A percentile compares a stretch with the other conserved stretches of the same genome.
Conservation (phyloP, 202 grass and related monocot genomes). For the Elaeis oleifera region DNA sequence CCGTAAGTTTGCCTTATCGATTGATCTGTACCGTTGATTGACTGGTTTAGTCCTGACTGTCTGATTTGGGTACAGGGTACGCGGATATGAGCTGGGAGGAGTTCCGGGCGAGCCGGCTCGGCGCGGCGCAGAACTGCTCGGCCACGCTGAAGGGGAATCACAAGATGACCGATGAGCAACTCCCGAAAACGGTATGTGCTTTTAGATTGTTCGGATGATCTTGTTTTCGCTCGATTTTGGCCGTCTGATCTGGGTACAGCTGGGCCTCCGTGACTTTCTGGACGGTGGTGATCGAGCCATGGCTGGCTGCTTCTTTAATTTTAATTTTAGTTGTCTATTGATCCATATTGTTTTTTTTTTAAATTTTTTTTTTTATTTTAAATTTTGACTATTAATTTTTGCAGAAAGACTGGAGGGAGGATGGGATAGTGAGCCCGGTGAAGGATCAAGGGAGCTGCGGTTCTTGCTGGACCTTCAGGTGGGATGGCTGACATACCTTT, state of each 20-base stretch:
- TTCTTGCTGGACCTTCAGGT: constrained; percentile 99
- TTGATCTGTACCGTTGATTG: neutral
- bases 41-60: neutral
- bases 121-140: constrained; percentile 88
- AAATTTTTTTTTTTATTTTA: too few relatives aligned
- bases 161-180: constrained; percentile 38
- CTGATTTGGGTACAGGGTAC: constrained; percentile 38
- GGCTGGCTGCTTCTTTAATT: too few relatives aligned
- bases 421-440: constrained; percentile 91
- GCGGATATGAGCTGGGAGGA: constrained; percentile 98
- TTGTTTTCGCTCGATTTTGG: neutral
- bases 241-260: neutral
- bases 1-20: constrained; percentile 30
- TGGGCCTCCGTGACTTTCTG: too few relatives aligned
- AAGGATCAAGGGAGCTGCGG: constrained; percentile 78
- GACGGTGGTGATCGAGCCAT: too few relatives aligned
- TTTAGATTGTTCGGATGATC: constrained; percentile 12
- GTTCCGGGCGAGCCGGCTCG: constrained; percentile 63
- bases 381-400: neutral
- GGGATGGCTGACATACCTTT: neutral
- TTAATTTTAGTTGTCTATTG: too few relatives aligned
- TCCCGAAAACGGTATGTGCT: constrained; percentile 65
- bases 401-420: constrained; percentile 97
- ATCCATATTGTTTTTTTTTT: too few relatives aligned
- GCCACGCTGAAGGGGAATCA: constrained; percentile 82